Percentiles rank a stretch among this genome's conserved stretches.
These are phyloP conservation scores for Penicillium daleae DNA, from an alignment of 495 filamentous ascomycete genomes.

Conservation along the genomic window DNA sequence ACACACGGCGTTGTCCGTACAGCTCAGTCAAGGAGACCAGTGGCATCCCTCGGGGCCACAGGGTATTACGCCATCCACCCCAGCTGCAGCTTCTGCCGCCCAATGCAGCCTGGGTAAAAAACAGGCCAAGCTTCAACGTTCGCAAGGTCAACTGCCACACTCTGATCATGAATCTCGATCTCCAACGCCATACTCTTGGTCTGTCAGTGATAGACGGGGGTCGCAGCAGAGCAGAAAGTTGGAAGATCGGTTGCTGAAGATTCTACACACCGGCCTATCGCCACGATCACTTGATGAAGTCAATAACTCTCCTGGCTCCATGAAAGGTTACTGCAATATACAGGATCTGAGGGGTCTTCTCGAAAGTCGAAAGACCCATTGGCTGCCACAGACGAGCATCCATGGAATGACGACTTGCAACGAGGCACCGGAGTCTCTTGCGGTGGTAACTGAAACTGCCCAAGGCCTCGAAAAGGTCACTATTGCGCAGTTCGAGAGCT, in stretches of 20 bases:
- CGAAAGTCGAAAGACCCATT: constrained; percentile 21
- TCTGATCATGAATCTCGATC: not conserved
- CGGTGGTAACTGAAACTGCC: not conserved
- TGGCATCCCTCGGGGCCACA: not conserved
- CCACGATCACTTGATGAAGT: not conserved
- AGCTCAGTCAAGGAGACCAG: not conserved
- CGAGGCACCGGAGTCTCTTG: no score
- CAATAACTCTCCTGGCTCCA: not conserved
- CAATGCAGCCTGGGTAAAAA: no score
- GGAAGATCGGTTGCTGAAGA: constrained; percentile 23
- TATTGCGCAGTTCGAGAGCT: no score
- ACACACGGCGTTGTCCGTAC: not conserved
- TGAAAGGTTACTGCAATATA: constrained; percentile 26
- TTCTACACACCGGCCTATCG: constrained; percentile 24
- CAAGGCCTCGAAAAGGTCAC: not conserved
- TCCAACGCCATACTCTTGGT: constrained; percentile 25
- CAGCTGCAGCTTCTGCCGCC: not conserved
- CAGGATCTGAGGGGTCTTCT: constrained; percentile 32
- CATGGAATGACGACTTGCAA: not conserved
- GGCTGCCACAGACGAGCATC: constrained; percentile 9
- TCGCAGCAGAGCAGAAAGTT: constrained; percentile 1
- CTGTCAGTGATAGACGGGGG: constrained; percentile 7
- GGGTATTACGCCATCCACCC: not conserved
- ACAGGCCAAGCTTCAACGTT: not conserved
- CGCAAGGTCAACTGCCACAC: not conserved